phyloP scores from a whole-genome alignment of 1,139 yeast genomes.

The Pichia sp. region DNA sequence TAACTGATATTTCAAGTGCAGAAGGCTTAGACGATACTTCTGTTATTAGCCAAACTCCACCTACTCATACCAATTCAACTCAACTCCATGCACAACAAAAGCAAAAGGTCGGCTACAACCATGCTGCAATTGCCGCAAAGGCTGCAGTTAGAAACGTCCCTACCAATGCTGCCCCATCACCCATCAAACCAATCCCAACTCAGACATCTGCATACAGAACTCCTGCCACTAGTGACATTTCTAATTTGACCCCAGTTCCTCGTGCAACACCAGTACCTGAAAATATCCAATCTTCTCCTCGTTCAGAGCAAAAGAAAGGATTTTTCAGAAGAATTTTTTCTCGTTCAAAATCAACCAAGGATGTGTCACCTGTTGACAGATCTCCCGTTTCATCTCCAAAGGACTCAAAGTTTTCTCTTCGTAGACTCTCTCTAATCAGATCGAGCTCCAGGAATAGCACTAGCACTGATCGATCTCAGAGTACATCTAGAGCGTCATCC shows the following conservation, averaged over 20 bases:
- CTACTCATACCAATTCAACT: neutral
- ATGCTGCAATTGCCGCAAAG: slow-evolving; percentile 1
- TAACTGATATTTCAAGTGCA: slow-evolving; percentile 3
- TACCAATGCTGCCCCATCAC: neutral
- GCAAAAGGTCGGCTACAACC: neutral
- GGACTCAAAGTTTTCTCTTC: slow-evolving; percentile 6
- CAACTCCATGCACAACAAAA: neutral
- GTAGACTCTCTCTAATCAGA: slow-evolving; percentile 1
- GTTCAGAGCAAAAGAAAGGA: slow-evolving; percentile 7
- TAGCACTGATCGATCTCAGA: neutral
- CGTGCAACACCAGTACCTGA: neutral
- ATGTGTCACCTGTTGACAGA: neutral
- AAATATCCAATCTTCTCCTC: neutral
- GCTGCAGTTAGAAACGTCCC: neutral
- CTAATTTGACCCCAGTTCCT: neutral
- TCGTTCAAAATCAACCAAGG: slow-evolving; percentile 3
- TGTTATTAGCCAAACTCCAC: neutral
- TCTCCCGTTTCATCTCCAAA: neutral
- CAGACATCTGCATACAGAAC: neutral
- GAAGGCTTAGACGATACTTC: neutral
- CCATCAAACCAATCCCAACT: neutral
- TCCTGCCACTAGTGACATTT: neutral
- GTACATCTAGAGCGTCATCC: slow-evolving; percentile 5
- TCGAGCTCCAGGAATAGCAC: slow-evolving; percentile 1
- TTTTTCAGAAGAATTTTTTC: slow-evolving; percentile 12